A percentile compares a stretch with the other conserved stretches of the same genome.
Conservation (phyloP, 441 rosid genomes). For the Gossypium trilobum region DNA sequence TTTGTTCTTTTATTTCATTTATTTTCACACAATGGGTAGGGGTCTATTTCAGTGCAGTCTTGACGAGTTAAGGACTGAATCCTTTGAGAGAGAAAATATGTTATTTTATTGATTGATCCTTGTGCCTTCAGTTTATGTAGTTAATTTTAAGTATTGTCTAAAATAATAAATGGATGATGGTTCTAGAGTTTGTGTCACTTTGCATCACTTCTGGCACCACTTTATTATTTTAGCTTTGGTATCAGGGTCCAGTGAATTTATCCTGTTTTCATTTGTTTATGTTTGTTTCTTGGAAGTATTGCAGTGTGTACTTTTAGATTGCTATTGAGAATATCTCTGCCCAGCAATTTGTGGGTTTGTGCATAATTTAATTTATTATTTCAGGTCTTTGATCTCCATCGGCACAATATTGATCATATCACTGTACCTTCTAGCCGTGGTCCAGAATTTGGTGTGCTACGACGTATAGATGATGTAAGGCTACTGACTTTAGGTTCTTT, state of each 20-base stretch:
- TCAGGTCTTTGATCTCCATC: conserved; percentile 87
- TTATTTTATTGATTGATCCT: neutral
- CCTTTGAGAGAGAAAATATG: neutral
- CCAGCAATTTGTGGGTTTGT: conserved; percentile 4
- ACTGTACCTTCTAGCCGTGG: conserved; percentile 78
- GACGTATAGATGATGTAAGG: conserved; percentile 85
- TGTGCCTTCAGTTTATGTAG: neutral
- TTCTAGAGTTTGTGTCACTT: conserved; percentile 12
- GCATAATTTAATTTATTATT: conserved; percentile 19
- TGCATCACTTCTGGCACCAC: neutral
- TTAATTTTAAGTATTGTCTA: conserved; percentile 3
- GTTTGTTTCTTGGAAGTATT: neutral
- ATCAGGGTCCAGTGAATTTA: neutral
- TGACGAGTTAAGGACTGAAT: neutral
- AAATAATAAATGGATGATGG: neutral
- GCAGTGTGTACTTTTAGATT: neutral
- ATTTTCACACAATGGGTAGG: neutral
- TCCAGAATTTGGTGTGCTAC: conserved; percentile 70
- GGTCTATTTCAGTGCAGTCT: conserved; percentile 1
- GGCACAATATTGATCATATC: conserved; percentile 95
- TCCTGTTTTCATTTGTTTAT: neutral
- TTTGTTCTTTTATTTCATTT: neutral
- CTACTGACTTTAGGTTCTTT: neutral
- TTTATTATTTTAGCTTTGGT: neutral
- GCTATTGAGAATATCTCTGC: neutral